Evolutionary conservation across 139 green algal genomes (phyloP).

Genomic region (Haematococcus lacustris): DNA sequence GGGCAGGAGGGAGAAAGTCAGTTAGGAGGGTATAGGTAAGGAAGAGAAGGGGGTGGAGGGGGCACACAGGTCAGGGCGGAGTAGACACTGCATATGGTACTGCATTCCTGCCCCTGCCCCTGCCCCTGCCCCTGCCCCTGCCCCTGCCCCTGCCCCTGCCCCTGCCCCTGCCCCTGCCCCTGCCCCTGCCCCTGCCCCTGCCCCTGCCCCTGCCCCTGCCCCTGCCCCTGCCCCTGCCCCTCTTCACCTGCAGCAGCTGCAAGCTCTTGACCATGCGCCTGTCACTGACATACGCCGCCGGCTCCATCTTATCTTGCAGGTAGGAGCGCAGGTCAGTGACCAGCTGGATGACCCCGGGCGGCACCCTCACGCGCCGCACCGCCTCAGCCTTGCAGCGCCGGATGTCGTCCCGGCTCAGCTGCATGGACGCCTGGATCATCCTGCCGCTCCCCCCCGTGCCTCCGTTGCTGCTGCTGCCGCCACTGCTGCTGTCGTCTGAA

Average conservation of each 20-base stretch:
- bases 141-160: too few species aligned
- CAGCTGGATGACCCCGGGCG: constrained; percentile 63
- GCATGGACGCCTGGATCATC: neutral
- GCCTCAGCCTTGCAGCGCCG: constrained; percentile 29
- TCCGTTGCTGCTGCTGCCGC: neutral
- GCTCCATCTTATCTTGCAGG: constrained; percentile 88
- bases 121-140: too few species aligned
- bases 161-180: too few species aligned
- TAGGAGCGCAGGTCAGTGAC: constrained; percentile 65
- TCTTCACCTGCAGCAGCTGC: constrained; percentile 76
- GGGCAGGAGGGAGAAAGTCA: too few species aligned
- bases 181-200: too few species aligned
- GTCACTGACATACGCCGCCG: constrained; percentile 85
- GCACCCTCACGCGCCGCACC: constrained; percentile 47
- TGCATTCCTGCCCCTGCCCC: too few species aligned
- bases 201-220: too few species aligned
- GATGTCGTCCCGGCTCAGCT: constrained; percentile 10
- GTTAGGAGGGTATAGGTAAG: too few species aligned
- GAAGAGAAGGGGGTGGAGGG: too few species aligned
- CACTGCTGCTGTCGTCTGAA: constrained; percentile 5
- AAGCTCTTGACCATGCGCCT: constrained; percentile 85
- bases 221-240: too few species aligned
- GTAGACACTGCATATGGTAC: too few species aligned
- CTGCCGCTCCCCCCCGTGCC: neutral
- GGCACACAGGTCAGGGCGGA: too few species aligned